Conservation (phyloP, 352 stramenopile genomes). For the Phytophthora pisi region DNA sequence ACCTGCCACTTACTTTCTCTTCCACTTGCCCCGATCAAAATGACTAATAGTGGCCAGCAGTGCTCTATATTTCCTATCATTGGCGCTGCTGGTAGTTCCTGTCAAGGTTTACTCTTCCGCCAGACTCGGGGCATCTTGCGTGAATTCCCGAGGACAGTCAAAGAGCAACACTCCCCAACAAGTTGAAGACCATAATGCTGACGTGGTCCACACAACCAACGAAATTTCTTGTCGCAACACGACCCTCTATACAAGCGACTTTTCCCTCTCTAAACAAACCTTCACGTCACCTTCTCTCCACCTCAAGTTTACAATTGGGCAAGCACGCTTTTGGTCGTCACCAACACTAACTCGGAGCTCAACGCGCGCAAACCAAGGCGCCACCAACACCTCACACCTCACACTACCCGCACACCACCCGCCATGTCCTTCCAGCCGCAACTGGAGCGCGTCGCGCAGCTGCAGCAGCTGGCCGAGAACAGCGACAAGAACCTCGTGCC, state of each 20-base stretch:
- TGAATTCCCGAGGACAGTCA: no score
- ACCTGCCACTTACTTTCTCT: no score
- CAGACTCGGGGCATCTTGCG: no score
- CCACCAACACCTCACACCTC: conserved; percentile 5
- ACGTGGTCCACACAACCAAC: conserved; percentile 6
- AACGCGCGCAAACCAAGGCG: not conserved
- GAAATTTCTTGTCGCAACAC: conserved; percentile 25
- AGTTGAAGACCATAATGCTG: not conserved
- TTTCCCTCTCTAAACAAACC: conserved; percentile 4
- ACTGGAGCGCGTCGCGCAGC: conserved; percentile 68
- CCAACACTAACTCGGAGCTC: conserved; percentile 1
- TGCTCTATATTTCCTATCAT: no score
- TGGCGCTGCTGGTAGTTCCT: no score
- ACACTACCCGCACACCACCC: not conserved
- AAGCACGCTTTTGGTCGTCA: conserved; percentile 12
- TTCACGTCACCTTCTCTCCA: conserved; percentile 14
- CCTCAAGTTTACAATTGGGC: conserved; percentile 1
- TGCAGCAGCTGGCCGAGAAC: conserved; percentile 60
- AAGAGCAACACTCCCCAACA: no score
- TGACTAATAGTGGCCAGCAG: no score
- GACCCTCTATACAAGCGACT: conserved; percentile 14
- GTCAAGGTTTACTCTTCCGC: no score
- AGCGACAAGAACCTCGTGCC: conserved; percentile 86
- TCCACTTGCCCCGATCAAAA: no score
- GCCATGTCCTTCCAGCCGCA: conserved; percentile 65